A percentile compares a stretch with the other conserved stretches of the same genome.
phyloP scores from a whole-genome alignment of 176 grass and related monocot species.

The Zizania latifolia region DNA sequence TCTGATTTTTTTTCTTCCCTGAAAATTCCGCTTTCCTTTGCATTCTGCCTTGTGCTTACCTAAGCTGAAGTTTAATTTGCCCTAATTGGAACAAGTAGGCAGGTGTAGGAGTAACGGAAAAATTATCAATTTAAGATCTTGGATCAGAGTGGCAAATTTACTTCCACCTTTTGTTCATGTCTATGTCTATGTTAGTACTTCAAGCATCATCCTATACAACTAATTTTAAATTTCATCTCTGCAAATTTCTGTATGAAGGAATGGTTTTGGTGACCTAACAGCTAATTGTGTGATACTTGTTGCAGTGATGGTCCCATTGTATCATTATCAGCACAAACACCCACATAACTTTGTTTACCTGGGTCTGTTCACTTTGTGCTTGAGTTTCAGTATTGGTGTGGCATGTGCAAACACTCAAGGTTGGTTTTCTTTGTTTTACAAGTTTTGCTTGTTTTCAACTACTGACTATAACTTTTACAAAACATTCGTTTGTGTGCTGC shows the following conservation, averaged over 20 bases:
- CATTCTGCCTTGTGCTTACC: too few species aligned
- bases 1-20: too few species aligned
- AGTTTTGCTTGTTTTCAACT: not conserved
- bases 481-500: conserved; percentile 22
- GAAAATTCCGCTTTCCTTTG: too few species aligned
- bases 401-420: conserved; percentile 97
- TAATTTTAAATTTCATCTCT: too few species aligned
- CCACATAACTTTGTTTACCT: conserved; percentile 86
- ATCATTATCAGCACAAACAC: conserved; percentile 92
- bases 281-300: conserved; percentile 8
- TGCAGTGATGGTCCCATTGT: conserved; percentile 81
- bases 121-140: not conserved
- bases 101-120: not conserved
- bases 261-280: conserved; percentile 7
- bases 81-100: not conserved
- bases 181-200: not conserved
- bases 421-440: conserved; percentile 23
- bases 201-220: not conserved
- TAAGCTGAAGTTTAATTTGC: too few species aligned
- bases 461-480: not conserved
- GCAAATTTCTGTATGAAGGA: not conserved
- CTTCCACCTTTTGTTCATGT: not conserved
- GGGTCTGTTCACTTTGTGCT: conserved; percentile 81
- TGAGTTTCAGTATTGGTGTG: conserved; percentile 96
- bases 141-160: not conserved